Base-by-base conservation (phyloP, 345 rosid species). In the Brassica rapa region DNA sequence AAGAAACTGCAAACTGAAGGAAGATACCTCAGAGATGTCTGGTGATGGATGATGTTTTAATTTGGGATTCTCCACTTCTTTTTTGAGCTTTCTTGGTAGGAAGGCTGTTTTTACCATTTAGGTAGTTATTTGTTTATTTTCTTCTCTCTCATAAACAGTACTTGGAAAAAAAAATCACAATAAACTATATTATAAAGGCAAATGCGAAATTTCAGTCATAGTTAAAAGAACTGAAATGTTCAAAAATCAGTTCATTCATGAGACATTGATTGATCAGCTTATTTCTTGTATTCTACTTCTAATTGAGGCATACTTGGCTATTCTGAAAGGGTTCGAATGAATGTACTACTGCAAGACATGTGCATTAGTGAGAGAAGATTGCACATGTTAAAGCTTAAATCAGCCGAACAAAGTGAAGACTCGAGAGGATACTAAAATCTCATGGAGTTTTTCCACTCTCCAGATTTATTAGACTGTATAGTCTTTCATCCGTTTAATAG, bases 21-120 rank as follows among this genome's bases (percentile, higher is more conserved):
- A 68, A 82, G 92, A 35, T 91, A 91, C 77, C 90, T 91, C 5
- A 89, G 96, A 77, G 96, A 91, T 46, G 90, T 91, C 68, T 89
- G 96, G 96, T 91, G 85, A 89, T 51, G 43, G 15, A 29, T 60
- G 49, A 62, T 72, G 14, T 53, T 51, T 9, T 27, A 25, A 4
- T 25, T 25, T 7, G 60, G 73, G 60, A 78, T 29, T 56, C 60
- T 56, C 32, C 11, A 33, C 70, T 21, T 29, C 32, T 3, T 51
- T 70, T 8, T 5, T 0, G 7, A 62, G 30, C 0, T 64, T 53
- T 55, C n/a, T 70, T 77, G 29, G 8, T 69, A 77, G 3, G 63
- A 59, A 24, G 63, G 64, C 64, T 25, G 33, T 5, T 60, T 60
- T 12, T 5, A 25, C 59, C 2, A 46, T 68, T 63, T 68, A 70